Conservation (phyloP, 345 rosid genomes). For the Ceriops tagal region DNA sequence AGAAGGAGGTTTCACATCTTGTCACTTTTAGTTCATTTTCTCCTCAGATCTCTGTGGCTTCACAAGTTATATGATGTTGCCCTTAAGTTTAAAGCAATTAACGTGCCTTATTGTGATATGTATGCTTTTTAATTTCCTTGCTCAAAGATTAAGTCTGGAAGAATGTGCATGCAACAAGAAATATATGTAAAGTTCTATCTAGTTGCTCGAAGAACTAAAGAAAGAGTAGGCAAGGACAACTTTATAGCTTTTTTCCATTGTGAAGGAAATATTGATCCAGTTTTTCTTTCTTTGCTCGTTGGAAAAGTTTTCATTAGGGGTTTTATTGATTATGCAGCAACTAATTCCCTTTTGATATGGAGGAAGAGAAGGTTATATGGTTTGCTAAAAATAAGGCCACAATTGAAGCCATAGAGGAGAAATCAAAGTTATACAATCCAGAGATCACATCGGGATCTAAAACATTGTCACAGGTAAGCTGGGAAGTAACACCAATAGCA, state of each 20-base stretch:
- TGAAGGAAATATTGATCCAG: too few relatives aligned
- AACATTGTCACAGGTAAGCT: constrained; percentile 53
- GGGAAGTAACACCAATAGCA: neutral
- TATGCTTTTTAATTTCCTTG: constrained; percentile 11
- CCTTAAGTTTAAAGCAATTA: too few relatives aligned
- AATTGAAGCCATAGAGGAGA: constrained; percentile 56
- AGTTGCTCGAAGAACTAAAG: constrained; percentile 61
- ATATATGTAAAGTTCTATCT: constrained; percentile 46
- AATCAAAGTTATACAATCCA: constrained; percentile 34
- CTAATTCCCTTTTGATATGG: constrained; percentile 74
- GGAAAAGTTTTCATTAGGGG: neutral
- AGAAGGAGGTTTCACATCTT: constrained; percentile 46
- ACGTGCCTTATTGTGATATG: too few relatives aligned
- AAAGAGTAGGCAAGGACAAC: constrained; percentile 80
- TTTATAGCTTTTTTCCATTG: neutral
- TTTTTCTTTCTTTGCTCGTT: neutral
- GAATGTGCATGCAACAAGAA: constrained; percentile 49
- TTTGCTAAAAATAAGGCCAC: constrained; percentile 65
- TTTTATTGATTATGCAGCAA: constrained; percentile 50
- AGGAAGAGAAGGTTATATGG: constrained; percentile 85
- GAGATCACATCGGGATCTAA: constrained; percentile 45
- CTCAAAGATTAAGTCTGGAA: constrained; percentile 55
- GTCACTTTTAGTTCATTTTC: constrained; percentile 33
- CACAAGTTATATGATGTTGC: neutral
- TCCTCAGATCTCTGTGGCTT: neutral